Percentiles rank a stretch among this genome's conserved stretches.
phyloP scores from a whole-genome alignment of 75 land plant species.

The Picea glauca region DNA sequence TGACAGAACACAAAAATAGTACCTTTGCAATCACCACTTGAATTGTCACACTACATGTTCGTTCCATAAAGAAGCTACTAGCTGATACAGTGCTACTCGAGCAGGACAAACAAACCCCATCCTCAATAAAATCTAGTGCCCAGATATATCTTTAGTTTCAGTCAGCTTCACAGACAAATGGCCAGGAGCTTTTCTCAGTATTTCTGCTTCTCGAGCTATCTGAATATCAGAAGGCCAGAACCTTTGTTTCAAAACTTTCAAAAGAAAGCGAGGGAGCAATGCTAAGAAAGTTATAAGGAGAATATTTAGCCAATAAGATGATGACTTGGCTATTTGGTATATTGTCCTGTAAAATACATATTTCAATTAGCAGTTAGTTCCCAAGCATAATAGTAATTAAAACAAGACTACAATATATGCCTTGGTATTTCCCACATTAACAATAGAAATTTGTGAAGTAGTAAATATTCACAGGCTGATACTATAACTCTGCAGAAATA shows the following conservation, averaged over 20 bases:
- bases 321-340: conserved; percentile 14
- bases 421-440: conserved; percentile 8
- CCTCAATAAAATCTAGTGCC: background rate
- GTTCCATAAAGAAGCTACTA: background rate
- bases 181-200: background rate
- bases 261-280: conserved; percentile 19
- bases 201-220: conserved; percentile 25
- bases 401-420: conserved; percentile 8
- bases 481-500: background rate
- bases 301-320: conserved; percentile 21
- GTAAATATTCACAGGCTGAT: background rate
- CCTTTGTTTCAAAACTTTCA: conserved; percentile 19
- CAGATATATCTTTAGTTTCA: background rate
- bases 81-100: background rate
- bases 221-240: conserved; percentile 27
- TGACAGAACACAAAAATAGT: background rate
- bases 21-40: background rate
- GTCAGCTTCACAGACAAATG: background rate
- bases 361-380: conserved; percentile 6
- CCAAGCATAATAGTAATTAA: background rate
- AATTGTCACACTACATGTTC: background rate
- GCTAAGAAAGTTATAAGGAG: conserved; percentile 15
- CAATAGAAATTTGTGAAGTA: background rate
- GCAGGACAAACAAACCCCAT: background rate
- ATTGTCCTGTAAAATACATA: conserved; percentile 17